Percentiles rank a stretch among this genome's conserved stretches.
These are phyloP conservation scores for Pleurotus giganteus DNA, from an alignment of 768 basidiomycete species.

Conservation along the genomic window DNA sequence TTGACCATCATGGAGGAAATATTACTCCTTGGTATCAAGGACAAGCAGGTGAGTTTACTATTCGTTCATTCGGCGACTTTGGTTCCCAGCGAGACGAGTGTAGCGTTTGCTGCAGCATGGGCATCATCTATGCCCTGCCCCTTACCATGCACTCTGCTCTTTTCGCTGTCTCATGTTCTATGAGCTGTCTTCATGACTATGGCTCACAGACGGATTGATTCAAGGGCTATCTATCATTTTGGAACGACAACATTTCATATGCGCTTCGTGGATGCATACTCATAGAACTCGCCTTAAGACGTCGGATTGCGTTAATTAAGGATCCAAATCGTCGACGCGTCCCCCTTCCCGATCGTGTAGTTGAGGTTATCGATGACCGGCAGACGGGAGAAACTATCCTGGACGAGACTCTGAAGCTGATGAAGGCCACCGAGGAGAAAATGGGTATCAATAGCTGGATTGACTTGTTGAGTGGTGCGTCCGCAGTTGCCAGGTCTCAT, in stretches of 20 bases:
- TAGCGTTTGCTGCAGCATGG: no score
- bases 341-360: constrained; percentile 76
- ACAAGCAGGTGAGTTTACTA: constrained; percentile 79
- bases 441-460: constrained; percentile 91
- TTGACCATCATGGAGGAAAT: constrained; percentile 98
- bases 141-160: constrained; percentile 2
- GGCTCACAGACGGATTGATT: constrained; percentile 4
- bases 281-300: constrained; percentile 92
- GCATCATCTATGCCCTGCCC: constrained; percentile 3
- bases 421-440: constrained; percentile 81
- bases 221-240: constrained; percentile 92
- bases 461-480: constrained; percentile 88
- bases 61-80: no score
- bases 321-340: constrained; percentile 76
- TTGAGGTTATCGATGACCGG: constrained; percentile 90
- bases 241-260: constrained; percentile 99
- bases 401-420: constrained; percentile 95
- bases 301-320: constrained; percentile 87
- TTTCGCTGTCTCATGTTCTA: constrained; percentile 6
- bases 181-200: constrained; percentile 4
- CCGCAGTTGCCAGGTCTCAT: not conserved
- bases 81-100: no score
- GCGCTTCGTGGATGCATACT: constrained; percentile 98
- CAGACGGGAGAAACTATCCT: constrained; percentile 96
- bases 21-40: constrained; percentile 88